Evolutionary conservation across 1,284 basidiomycete genomes (phyloP), one percentile per base, ranked within the genome.

Genomic region (Microbotryum scabiosae): DNA sequence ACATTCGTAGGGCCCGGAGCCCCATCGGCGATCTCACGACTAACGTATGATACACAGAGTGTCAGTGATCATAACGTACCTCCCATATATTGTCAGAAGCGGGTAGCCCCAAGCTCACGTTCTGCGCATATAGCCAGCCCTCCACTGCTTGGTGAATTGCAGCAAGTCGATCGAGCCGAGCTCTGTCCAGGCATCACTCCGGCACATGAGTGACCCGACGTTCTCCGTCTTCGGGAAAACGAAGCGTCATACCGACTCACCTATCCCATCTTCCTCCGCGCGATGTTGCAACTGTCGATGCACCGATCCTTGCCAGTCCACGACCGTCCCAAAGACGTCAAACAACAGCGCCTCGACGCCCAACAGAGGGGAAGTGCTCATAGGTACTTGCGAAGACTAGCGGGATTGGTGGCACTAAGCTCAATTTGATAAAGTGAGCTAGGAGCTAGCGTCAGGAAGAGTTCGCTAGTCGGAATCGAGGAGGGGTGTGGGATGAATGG

Each of bases 341-440:
- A 85, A 85, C 4, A 84, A 59, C 47, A 82, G 77, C 0, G 79
- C 83, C 56, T 83, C 78, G 16, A 85, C 75, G 32, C 49, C 52
- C 14, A n/a, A 21, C 2, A 61, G 66, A 3, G 61, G 58, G 20
- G 32, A 51, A 16, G 30, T 12, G 9, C 26, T 23, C 41, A 44
- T 41, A n/a, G n/a, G n/a, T n/a, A 16, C 26, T 23, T 9, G 4
- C 21, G n/a, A 14, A 1, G 23, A 20, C 20, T n/a, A 41, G 32
- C 30, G 32, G 32, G 41, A 47, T 47, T 28, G 25, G 46, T 25
- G 26, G 36, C 47, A 49, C 26, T 49, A 28, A 10, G 2, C 47
- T 49, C 16, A 18, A 5, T 28, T 49, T 0, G 20, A 28, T 10
- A n/a, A 32, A 32, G 10, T 32, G 30, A 32, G 30, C 30, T 9